These are phyloP conservation scores for Anthoceros angustus DNA, from an alignment of 225 moss, liverwort and hornwort species.

Conservation along the genomic window DNA sequence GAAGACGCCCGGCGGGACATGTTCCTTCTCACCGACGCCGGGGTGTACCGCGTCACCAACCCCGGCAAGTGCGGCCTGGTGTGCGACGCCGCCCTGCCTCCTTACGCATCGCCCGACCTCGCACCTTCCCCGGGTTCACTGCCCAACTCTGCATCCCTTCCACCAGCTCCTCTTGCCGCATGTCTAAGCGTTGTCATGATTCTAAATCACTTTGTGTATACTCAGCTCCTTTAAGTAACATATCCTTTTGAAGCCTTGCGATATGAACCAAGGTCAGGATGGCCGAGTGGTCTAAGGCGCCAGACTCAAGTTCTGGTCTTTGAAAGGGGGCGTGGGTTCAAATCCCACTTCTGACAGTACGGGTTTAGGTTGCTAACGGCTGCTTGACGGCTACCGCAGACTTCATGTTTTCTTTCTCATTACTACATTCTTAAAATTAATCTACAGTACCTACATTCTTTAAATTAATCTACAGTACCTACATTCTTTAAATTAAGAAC, in stretches of 20 bases:
- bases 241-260: neutral
- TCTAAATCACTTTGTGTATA: neutral
- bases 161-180: neutral
- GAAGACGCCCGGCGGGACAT: slow-evolving; percentile 38
- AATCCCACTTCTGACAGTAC: slow-evolving; percentile 36
- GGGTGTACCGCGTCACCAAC: slow-evolving; percentile 40
- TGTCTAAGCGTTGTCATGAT: neutral
- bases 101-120: slow-evolving; percentile 9
- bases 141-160: neutral
- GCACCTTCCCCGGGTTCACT: neutral
- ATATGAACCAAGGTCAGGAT: slow-evolving; percentile 17
- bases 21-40: slow-evolving; percentile 37
- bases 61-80: slow-evolving; percentile 25
- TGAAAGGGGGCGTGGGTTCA: slow-evolving; percentile 36
- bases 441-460: neutral
- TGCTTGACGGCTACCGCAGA: neutral
- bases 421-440: neutral
- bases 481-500: too few species aligned
- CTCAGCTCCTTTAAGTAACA: too few species aligned
- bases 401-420: neutral
- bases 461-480: neutral
- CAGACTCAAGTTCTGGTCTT: slow-evolving; percentile 49
- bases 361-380: neutral
- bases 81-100: slow-evolving; percentile 22
- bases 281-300: slow-evolving; percentile 52